Evolutionary conservation across 805 yeast species (phyloP), one percentile per base, ranked within the genome.

Genomic region (Jamesozyma piceae): DNA sequence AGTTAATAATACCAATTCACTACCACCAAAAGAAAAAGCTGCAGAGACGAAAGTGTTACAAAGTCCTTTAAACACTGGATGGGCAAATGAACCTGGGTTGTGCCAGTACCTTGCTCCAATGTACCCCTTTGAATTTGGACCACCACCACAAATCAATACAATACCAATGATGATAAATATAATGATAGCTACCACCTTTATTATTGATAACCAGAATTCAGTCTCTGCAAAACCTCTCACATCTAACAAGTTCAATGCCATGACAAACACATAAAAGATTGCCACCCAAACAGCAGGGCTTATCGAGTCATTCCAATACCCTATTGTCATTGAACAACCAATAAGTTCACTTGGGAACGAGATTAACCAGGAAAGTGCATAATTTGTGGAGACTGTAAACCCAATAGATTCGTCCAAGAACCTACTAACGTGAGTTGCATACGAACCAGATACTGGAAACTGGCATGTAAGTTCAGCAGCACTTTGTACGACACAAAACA

Each of bases 21-120:
- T 74, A 44, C 90, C 89, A 35, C 81, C 77, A 55, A 78, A 81
- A 15, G 85, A 72, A 57, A 80, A 82, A 1, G 87, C 85, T 18
- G 89, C 87, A 44, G 82, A 72, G 15, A 78, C 83, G 37, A 47
- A 47, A 17, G 44, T 42, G n/a, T 42, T 43, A 22, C 46, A 38
- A 17, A 42, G 17, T 10, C 41, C 31, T 46, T 86, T 86, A 58
- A 78, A 80, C 58, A 79, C 64, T 6, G 77, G 76, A 49, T 67
- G 57, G 26, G 74, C 69, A 49, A 75, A 73, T 75, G 70, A 47
- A 50, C 79, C 79, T 2, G 80, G 79, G 31, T 71, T 41, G 43
- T 66, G 64, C 74, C 75, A 75, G 55, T 71, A 71, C n/a, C 35
- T 28, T 5, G 35, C 35, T 27, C 43, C 43, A 2, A 37, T 42